phyloP scores from a whole-genome alignment of 257 asterid genomes.

The Mitragyna speciosa region DNA sequence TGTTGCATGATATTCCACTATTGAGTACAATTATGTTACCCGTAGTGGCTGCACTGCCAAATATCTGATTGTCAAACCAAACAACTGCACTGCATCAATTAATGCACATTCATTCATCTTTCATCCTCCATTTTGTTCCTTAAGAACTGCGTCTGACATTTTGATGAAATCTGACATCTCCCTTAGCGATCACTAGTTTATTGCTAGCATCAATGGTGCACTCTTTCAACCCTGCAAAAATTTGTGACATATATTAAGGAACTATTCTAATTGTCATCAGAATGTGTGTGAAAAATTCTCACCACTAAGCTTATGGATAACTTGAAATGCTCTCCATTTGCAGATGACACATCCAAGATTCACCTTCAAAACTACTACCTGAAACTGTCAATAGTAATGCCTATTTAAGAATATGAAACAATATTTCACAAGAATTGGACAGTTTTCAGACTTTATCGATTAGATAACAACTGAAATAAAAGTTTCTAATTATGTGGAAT shows the following conservation, averaged over 20 bases:
- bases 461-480: neutral
- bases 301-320: conserved; percentile 27
- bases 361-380: conserved; percentile 34
- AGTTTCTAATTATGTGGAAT: neutral
- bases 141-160: neutral
- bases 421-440: neutral
- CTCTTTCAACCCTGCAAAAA: conserved; percentile 28
- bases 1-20: no score
- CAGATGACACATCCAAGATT: conserved; percentile 31
- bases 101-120: no score
- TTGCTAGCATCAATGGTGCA: conserved; percentile 24
- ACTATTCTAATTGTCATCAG: neutral
- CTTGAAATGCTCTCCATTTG: conserved; percentile 23
- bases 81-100: no score
- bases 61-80: no score
- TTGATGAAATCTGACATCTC: conserved; percentile 14
- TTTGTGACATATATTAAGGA: neutral
- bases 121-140: no score
- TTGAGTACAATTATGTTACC: no score
- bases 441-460: neutral
- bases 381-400: conserved; percentile 24
- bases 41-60: no score
- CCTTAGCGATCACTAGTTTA: conserved; percentile 22
- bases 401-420: neutral
- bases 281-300: neutral